A percentile compares a stretch with the other conserved stretches of the same genome.
Conservation (phyloP, 805 yeast genomes). For the Saccharomyces mikatae region DNA sequence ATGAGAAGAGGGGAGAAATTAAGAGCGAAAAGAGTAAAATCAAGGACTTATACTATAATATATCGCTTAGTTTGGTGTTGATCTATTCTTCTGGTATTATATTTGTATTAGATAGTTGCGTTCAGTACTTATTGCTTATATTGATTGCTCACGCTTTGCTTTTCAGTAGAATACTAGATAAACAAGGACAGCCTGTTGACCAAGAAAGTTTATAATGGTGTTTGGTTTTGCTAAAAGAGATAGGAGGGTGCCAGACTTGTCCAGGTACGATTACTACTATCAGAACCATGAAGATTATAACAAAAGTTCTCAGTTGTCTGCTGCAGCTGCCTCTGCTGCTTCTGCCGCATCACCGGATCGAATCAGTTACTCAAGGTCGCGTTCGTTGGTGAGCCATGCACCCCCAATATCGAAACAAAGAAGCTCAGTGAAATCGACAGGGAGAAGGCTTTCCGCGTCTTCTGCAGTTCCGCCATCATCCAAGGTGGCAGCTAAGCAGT, state of each 20-base stretch:
- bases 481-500: neutral
- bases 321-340: constrained; percentile 30
- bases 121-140: neutral
- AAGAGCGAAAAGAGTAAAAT: neutral
- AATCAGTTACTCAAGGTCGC: constrained; percentile 2
- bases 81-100: neutral
- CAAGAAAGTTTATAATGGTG: constrained; percentile 10
- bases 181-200: neutral
- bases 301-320: constrained; percentile 15
- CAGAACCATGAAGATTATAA: constrained; percentile 18
- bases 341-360: constrained; percentile 2
- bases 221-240: constrained; percentile 22
- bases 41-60: neutral
- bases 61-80: neutral
- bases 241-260: constrained; percentile 31
- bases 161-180: neutral
- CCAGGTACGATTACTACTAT: constrained; percentile 31
- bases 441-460: neutral
- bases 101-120: neutral
- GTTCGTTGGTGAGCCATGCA: constrained; percentile 2
- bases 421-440: neutral
- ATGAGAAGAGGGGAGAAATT: neutral
- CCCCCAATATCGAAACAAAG: constrained; percentile 1
- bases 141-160: neutral
- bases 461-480: neutral